Evolutionary conservation across 805 yeast species (phyloP), one percentile per base, ranked within the genome.

Genomic region (Metschnikowia cerradonensis): DNA sequence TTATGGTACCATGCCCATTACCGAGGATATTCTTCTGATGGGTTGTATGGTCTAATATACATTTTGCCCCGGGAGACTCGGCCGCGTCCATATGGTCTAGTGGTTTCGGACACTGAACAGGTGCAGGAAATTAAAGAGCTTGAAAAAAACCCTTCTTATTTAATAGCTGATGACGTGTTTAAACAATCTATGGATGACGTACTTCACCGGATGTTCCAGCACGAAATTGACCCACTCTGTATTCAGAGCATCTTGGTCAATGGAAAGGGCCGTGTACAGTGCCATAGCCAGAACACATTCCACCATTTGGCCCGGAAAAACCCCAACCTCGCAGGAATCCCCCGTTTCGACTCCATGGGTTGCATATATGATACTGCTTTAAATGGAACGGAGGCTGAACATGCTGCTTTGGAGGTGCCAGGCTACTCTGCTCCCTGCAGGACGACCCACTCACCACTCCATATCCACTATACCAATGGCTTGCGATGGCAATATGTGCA

Each of bases 1-100:
- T 75, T 65, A 47, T 80, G 84, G 84, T 80, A 79, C 60, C 85
- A 80, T 54, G 71, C 82, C 4, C 84, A 80, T 48, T 67, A 65
- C 49, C 60, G 70, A 8, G 74, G 76, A 2, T 80, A 79, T 54
- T 67, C 73, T 49, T 66, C 75, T 33, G 79, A 77, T 52, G 83
- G 83, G 1, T 57, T 80, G 3, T 65, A 69, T 17, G 84, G 83
- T 6, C 76, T 76, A 1, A 57, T 80, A 23, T 67, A 78, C 30
- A 62, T 75, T 5, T 77, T 74, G 46, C 74, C 78, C 1, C 53
- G 58, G 15, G 59, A 55, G 0, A 56, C 56, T 6, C 54, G 64
- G 19, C 52, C 45, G n/a, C 57, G 71, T 36, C 72, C 73, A 3
- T 75, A 73, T 48, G 52, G 59, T n/a, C 64, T 62, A 2, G 49